Conservation (phyloP, 2,329 filamentous ascomycete genomes). For the Penicillium brevicompactum region DNA sequence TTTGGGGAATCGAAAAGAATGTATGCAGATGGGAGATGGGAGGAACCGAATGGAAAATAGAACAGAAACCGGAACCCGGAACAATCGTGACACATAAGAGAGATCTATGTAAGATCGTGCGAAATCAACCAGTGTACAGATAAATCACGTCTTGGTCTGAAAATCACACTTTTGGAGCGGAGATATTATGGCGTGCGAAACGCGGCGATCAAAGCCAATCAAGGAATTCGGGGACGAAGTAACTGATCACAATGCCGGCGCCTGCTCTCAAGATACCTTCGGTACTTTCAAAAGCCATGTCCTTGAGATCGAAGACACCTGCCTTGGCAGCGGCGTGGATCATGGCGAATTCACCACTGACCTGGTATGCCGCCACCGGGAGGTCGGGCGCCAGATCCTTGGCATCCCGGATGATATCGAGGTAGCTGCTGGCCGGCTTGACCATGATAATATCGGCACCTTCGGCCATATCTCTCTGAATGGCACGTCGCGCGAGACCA, state of each 20-base stretch:
- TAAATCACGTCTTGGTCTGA: background rate
- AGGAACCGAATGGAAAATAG: background rate
- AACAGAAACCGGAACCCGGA: background rate
- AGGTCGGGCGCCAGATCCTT: slow-evolving; percentile 91
- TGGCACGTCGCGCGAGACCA: slow-evolving; percentile 87
- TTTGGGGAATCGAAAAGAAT: slow-evolving; percentile 5
- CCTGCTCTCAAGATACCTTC: slow-evolving; percentile 92
- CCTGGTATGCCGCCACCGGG: slow-evolving; percentile 93
- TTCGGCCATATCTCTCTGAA: slow-evolving; percentile 85
- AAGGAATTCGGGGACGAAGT: slow-evolving; percentile 82
- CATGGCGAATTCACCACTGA: slow-evolving; percentile 97
- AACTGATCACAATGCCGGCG: slow-evolving; percentile 89
- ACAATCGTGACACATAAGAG: slow-evolving; percentile 10
- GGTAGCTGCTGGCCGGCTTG: slow-evolving; percentile 91
- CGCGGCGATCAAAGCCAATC: slow-evolving; percentile 55
- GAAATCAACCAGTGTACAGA: background rate
- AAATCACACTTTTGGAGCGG: slow-evolving; percentile 8
- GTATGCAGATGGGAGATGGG: background rate
- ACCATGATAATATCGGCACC: slow-evolving; percentile 99
- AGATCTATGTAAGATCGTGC: slow-evolving; percentile 8
- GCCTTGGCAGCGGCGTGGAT: slow-evolving; percentile 94
- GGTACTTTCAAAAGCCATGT: slow-evolving; percentile 92
- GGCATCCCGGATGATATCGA: slow-evolving; percentile 96
- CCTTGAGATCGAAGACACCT: slow-evolving; percentile 91
- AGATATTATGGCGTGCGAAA: background rate